These are phyloP conservation scores for Halophytophthora polymorphica DNA, from an alignment of 352 stramenopile species.

Conservation along the genomic window DNA sequence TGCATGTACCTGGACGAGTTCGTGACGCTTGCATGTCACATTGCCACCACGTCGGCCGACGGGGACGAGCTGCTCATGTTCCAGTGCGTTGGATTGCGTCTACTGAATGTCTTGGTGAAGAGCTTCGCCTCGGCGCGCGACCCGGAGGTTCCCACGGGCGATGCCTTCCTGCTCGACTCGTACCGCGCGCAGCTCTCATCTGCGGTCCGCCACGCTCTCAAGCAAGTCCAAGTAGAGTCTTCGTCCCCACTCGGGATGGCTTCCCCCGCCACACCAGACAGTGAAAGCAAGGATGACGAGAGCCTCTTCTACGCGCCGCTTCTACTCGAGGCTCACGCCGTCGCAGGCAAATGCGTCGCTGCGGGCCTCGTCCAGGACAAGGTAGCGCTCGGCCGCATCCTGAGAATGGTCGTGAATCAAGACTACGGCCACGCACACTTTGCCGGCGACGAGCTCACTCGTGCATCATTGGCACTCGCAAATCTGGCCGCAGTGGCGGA, in stretches of 20 bases:
- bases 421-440: conserved; percentile 68
- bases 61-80: conserved; percentile 76
- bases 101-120: conserved; percentile 65
- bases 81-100: conserved; percentile 61
- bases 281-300: conserved; percentile 17
- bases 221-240: conserved; percentile 43
- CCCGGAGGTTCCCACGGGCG: conserved; percentile 55
- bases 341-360: conserved; percentile 52
- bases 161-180: conserved; percentile 67
- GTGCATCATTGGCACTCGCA: conserved; percentile 49
- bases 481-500: conserved; percentile 64
- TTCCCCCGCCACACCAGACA: conserved; percentile 4
- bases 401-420: conserved; percentile 51
- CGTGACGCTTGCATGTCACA: conserved; percentile 78
- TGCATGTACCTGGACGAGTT: conserved; percentile 89
- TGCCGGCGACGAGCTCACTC: conserved; percentile 56
- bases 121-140: conserved; percentile 57
- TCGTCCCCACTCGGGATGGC: neutral
- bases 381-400: conserved; percentile 57
- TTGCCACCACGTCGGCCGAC: conserved; percentile 64
- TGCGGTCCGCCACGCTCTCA: conserved; percentile 71
- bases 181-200: conserved; percentile 84
- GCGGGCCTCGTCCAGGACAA: conserved; percentile 70
- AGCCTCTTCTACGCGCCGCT: conserved; percentile 59
- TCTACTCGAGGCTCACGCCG: conserved; percentile 59